Base-by-base conservation (phyloP, 2,329 filamentous ascomycete genomes). In the Epicoccum sorghinum region DNA sequence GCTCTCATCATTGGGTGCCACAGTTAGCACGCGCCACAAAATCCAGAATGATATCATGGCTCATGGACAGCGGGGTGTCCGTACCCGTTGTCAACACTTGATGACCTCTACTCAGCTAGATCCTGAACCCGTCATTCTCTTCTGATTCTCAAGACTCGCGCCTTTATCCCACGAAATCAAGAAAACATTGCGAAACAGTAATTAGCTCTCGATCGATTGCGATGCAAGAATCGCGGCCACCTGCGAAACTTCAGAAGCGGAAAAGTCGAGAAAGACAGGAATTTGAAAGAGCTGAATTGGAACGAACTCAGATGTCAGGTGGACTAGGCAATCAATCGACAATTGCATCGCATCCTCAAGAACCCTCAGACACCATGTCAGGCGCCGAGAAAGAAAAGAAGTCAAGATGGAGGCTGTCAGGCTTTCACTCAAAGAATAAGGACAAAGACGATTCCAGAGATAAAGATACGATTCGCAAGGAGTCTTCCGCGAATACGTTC, bases 351-450 rank as follows among this genome's bases (percentile, higher is more conserved):
- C 64, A 64, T 40, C 54, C 60, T 13, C 52, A 61, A 47, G 47
- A 47, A 4, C 49, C 59, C 40, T 52, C 64, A 7, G 62, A 64
- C 35, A 64, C 55, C 35, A 55, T 59, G 39, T 54, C 66, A 7
- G 42, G 63, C 14, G 44, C 54, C 1, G 68, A 70, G 7, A 72
- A 72, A 45, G 71, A 73, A 33, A 74, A 73, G 62, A 68, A 63
- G 32, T 74, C 71, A 7, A 72, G 70, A 59, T 74, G 68, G 64
- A 68, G 69, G 14, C 62, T 73, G 24, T 74, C 71, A 8, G 73
- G 72, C 24, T 74, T 73, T 50, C 69, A 73, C 42, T 67, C 67
- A 14, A 73, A 72, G 53, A 69, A 72, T 27, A 72, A 72, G 52
- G 60, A 69, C 12, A 60, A 56, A 40, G 64, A 65, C 13, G 59